Percentiles rank a stretch among this genome's conserved stretches.
phyloP scores from a whole-genome alignment of 225 moss, liverwort and hornwort genomes.

The Asterella californica region DNA sequence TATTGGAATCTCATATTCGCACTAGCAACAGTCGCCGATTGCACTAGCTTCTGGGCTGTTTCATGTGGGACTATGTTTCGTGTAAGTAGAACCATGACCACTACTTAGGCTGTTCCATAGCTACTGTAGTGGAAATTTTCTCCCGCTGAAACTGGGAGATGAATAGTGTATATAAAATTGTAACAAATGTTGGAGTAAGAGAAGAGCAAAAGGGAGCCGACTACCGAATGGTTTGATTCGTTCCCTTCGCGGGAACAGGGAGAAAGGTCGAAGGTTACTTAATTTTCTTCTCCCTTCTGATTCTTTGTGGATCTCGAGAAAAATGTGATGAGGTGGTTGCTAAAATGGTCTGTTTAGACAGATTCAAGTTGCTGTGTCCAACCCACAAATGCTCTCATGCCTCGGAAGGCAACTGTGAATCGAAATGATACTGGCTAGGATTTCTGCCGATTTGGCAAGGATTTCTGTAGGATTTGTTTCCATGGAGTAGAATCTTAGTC shows the following conservation, averaged over 20 bases:
- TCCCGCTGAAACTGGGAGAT: neutral
- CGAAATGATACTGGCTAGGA: too few relatives aligned
- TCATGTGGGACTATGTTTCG: neutral
- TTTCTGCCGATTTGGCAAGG: too few relatives aligned
- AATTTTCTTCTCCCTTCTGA: too few relatives aligned
- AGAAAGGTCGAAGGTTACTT: too few relatives aligned
- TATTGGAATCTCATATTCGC: neutral
- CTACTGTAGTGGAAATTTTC: neutral
- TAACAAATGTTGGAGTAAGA: neutral
- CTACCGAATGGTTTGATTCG: neutral
- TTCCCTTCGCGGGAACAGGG: neutral
- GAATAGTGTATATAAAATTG: neutral
- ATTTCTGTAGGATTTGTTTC: too few relatives aligned
- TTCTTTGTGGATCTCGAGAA: too few relatives aligned
- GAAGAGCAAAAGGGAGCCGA: neutral
- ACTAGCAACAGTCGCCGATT: neutral
- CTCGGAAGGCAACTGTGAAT: too few relatives aligned
- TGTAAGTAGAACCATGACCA: neutral
- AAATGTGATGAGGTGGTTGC: too few relatives aligned
- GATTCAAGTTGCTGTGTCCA: too few relatives aligned
- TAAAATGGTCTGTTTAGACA: too few relatives aligned
- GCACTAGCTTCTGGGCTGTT: slow-evolving; percentile 1
- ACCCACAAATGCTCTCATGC: too few relatives aligned
- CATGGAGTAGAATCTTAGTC: too few relatives aligned
- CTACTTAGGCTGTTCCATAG: neutral